Base-by-base conservation (phyloP, 306 rosid species). In the Echinosophora koreensis region DNA sequence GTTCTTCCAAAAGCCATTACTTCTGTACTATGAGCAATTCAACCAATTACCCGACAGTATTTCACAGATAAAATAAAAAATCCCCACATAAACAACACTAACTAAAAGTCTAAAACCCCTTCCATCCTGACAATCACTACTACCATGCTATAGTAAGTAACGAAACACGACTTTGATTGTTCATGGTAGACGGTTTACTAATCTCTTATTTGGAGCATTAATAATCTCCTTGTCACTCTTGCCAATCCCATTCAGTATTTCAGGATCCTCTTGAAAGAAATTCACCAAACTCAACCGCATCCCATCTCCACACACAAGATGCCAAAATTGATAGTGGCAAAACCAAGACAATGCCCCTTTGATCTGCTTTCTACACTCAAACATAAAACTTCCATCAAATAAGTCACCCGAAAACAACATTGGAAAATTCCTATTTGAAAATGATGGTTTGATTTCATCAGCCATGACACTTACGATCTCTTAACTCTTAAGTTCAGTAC, bases 21-120 rank as follows among this genome's bases (percentile, higher is more conserved):
- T 30, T 73, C 47, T 12, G 28, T 22, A 59, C 3, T 11, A 61
- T 60, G 18, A 74, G 49, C 55, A 66, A 41, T 76, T 27, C 57
- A 46, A 54, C 9, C 47, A 67, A 17, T 18, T 16, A 61, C 10
- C 61, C 38, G 15, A 54, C 22, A 9, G 4, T 2, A 32, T 4
- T 32, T 69, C 38, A 15, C 17, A 35, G 17, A 6, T n/a, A 28
- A 35, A 32, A 32, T 2, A 32, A 44, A 4, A 56, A 71, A 55
- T 12, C 55, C 27, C 22, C 38, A 16, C 17, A 54, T 28, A 18
- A 10, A 4, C 37, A 54, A 70, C 22, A 51, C 22, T 50, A 50
- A 13, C 55, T 50, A 50, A 22, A 22, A 22, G 22, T 22, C 1
- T 22, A 22, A 50, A 50, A n/a, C 18, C n/a, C 55, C 18, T 50